Evolutionary conservation across 257 asterid genomes (phyloP).

Genomic region (Nicotiana paniculata): DNA sequence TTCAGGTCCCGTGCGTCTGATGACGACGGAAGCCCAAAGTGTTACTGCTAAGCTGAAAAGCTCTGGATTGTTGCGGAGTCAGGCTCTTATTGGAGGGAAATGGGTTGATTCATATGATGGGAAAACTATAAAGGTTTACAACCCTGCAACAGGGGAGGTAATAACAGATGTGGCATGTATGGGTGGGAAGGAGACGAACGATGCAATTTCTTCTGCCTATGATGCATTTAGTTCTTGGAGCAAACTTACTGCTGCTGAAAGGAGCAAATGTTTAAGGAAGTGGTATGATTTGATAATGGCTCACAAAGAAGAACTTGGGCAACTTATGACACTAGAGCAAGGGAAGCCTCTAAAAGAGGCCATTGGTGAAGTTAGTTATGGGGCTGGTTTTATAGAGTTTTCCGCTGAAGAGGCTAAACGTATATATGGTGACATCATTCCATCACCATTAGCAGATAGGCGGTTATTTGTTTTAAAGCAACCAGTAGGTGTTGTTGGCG

Average conservation of each 20-base stretch:
- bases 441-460: slow-evolving; percentile 84
- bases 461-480: slow-evolving; percentile 89
- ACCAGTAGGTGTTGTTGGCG: slow-evolving; percentile 99
- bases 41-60: slow-evolving; percentile 55
- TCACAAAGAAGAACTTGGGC: slow-evolving; percentile 90
- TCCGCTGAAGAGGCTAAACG: slow-evolving; percentile 97
- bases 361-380: slow-evolving; percentile 86
- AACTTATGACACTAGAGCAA: slow-evolving; percentile 93
- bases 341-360: slow-evolving; percentile 98
- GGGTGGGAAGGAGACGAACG: slow-evolving; percentile 86
- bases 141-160: slow-evolving; percentile 94
- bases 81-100: slow-evolving; percentile 88
- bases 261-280: slow-evolving; percentile 76
- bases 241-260: slow-evolving; percentile 83
- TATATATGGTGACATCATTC: slow-evolving; percentile 90
- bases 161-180: slow-evolving; percentile 77
- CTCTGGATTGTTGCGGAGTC: slow-evolving; percentile 66
- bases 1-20: slow-evolving; percentile 20
- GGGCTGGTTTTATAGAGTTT: slow-evolving; percentile 89
- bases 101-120: slow-evolving; percentile 93
- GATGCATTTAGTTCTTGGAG: slow-evolving; percentile 91
- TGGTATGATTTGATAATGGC: slow-evolving; percentile 82
- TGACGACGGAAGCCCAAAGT: slow-evolving; percentile 58
- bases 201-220: slow-evolving; percentile 85
- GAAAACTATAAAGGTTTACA: slow-evolving; percentile 70